Evolutionary conservation across 2,329 filamentous ascomycete species (phyloP), one percentile per base, ranked within the genome.

Genomic region (Cyphellophora attinorum): DNA sequence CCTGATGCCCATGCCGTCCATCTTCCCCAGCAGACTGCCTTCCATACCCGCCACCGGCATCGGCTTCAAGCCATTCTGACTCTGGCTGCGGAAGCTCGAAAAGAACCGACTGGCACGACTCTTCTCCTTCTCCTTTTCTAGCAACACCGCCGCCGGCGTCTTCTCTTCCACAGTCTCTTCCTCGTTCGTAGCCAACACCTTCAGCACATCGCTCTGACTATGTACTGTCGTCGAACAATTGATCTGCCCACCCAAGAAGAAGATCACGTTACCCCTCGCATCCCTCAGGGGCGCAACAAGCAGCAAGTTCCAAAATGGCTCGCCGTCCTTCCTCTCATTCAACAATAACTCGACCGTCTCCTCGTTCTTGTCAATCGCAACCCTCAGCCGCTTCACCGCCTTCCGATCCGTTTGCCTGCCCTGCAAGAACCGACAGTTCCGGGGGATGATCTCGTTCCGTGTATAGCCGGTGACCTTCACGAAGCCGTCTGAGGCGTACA

Each of bases 271-370:
- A 3, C 72, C 72, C 1, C 57, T 45, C 0, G 54, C 50, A 38
- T 74, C 65, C 15, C 62, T 57, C 1, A 79, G 52, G 0, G 74
- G 73, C 30, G 67, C 63, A 2, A 68, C 52, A 32, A 70, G 74
- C 0, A 76, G 54, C 6, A 77, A 49, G 33, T 76, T 76, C 69
- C 68, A 74, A 44, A 72, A 74, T 0, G 68, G 66, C 14, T 63
- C 58, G 5, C 68, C 69, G 30, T 65, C 64, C 36, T 67, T 65
- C 12, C 60, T 59, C 39, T 69, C 67, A 41, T 72, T 73, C 5
- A 73, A 55, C 3, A 74, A 41, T 2, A 74, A 51, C 41, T 73
- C 69, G 1, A 68, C 59, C 0, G 57, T 61, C 38, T 70, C 68
- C 33, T 67, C 56, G 0, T 56, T 54, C 2, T 51, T 51, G 34